phyloP scores from a whole-genome alignment of 192 early-diverging fungal genomes.

The Gigaspora rosea region DNA sequence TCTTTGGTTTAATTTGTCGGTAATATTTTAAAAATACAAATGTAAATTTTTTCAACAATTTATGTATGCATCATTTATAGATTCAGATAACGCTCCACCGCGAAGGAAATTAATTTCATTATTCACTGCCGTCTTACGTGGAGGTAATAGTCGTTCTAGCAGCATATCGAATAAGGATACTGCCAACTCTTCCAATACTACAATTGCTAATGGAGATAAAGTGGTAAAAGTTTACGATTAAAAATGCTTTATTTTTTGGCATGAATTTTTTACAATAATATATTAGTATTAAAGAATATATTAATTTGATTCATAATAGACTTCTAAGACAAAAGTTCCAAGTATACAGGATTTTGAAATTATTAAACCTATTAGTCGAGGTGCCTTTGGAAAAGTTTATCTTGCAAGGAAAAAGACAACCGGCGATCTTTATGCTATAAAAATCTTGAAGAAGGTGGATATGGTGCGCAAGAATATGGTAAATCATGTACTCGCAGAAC shows the following conservation, averaged over 20 bases:
- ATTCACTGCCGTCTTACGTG: conserved; percentile 68
- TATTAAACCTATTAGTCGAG: conserved; percentile 92
- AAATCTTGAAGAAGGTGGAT: conserved; percentile 89
- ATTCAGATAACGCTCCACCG: conserved; percentile 23
- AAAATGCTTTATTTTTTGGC: not conserved
- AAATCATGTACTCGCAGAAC: conserved; percentile 86
- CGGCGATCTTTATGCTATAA: conserved; percentile 88
- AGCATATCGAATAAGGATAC: conserved; percentile 13
- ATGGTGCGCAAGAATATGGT: conserved; percentile 97
- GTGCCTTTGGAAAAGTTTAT: conserved; percentile 92
- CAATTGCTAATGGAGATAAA: conserved; percentile 9
- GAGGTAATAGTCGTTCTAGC: conserved; percentile 41
- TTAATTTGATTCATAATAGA: conserved; percentile 18
- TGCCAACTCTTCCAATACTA: not conserved
- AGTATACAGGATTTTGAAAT: conserved; percentile 92
- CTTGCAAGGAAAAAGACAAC: conserved; percentile 84
- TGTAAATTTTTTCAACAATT: not conserved
- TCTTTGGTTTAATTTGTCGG: too few species aligned
- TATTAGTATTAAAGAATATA: conserved; percentile 33
- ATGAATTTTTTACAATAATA: not conserved
- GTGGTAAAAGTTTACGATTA: not conserved
- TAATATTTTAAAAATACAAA: conserved; percentile 23
- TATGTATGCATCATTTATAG: not conserved
- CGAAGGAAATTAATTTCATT: conserved; percentile 71
- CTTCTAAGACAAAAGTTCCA: conserved; percentile 64